Evolutionary conservation across 805 yeast genomes (phyloP).

Genomic region (Saturnispora quitensis): DNA sequence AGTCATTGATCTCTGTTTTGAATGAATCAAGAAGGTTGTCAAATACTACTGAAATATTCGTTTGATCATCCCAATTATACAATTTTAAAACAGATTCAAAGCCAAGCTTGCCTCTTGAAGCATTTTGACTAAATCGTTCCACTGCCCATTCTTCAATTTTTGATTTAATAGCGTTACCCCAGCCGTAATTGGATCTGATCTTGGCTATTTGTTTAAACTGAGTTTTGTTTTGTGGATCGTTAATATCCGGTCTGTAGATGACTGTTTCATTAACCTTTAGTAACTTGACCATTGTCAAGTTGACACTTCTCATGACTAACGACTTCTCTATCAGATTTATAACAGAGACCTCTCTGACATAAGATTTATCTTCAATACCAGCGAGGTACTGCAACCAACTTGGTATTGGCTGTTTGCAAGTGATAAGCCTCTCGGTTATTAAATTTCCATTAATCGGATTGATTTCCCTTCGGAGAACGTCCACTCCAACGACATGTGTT

Average conservation of each 20-base stretch:
- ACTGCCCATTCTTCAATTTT: slow-evolving; percentile 89
- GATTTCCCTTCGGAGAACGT: slow-evolving; percentile 67
- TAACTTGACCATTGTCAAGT: slow-evolving; percentile 70
- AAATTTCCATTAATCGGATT: slow-evolving; percentile 44
- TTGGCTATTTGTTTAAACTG: slow-evolving; percentile 75
- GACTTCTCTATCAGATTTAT: slow-evolving; percentile 61
- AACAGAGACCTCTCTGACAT: slow-evolving; percentile 81
- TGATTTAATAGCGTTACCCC: slow-evolving; percentile 54
- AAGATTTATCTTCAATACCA: slow-evolving; percentile 66
- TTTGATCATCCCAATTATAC: slow-evolving; percentile 29
- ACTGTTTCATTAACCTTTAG: slow-evolving; percentile 82
- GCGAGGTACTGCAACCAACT: slow-evolving; percentile 64
- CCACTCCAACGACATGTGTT: slow-evolving; percentile 90
- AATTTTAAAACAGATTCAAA: slow-evolving; percentile 68
- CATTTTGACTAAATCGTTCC: slow-evolving; percentile 82
- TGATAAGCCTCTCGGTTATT: slow-evolving; percentile 78
- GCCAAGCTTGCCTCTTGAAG: slow-evolving; percentile 70
- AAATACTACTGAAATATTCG: slow-evolving; percentile 17
- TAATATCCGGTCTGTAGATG: slow-evolving; percentile 61
- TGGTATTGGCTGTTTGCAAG: slow-evolving; percentile 83
- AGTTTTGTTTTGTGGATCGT: slow-evolving; percentile 43
- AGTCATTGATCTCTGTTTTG: slow-evolving; percentile 16
- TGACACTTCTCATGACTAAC: slow-evolving; percentile 73
- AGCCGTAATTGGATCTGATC: slow-evolving; percentile 74
- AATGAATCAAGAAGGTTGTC: slow-evolving; percentile 13